These are phyloP conservation scores for Quercus phellos DNA, from an alignment of 331 rosid genomes.

Conservation along the genomic window DNA sequence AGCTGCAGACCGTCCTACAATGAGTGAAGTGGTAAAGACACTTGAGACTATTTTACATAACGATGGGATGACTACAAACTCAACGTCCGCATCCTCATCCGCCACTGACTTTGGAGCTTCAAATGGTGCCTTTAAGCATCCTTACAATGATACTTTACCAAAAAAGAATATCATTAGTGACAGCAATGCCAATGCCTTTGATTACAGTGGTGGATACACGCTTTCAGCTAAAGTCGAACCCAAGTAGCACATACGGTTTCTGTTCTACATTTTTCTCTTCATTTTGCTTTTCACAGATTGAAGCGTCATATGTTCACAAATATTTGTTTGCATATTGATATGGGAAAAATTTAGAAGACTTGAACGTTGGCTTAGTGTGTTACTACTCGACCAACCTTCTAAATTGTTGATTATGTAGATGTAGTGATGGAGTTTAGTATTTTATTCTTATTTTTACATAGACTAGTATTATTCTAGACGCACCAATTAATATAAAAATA, in stretches of 20 bases:
- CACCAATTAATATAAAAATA: too few species aligned
- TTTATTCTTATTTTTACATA: too few species aligned
- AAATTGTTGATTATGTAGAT: too few species aligned
- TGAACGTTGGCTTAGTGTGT: background rate
- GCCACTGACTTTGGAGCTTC: slow-evolving; percentile 73
- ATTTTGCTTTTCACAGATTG: background rate
- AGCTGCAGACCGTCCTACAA: slow-evolving; percentile 76
- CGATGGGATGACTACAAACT: slow-evolving; percentile 78
- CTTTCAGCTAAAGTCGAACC: slow-evolving; percentile 71
- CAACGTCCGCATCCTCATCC: slow-evolving; percentile 87
- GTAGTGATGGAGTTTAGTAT: too few species aligned
- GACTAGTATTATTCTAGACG: too few species aligned
- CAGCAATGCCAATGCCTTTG: slow-evolving; percentile 48
- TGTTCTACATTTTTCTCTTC: background rate
- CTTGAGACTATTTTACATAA: slow-evolving; percentile 71
- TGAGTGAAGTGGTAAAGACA: slow-evolving; percentile 79
- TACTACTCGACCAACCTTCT: background rate
- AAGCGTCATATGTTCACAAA: background rate
- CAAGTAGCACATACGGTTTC: slow-evolving; percentile 32
- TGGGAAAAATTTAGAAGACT: background rate
- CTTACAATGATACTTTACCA: slow-evolving; percentile 53
- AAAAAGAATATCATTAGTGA: slow-evolving; percentile 47
- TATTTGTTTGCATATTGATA: background rate
- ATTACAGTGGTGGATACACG: slow-evolving; percentile 74
- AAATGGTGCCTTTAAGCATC: slow-evolving; percentile 54